Base-by-base conservation (phyloP, 2,329 filamentous ascomycete genomes). In the Ophiocordyceps camponoti-rufipedis region DNA sequence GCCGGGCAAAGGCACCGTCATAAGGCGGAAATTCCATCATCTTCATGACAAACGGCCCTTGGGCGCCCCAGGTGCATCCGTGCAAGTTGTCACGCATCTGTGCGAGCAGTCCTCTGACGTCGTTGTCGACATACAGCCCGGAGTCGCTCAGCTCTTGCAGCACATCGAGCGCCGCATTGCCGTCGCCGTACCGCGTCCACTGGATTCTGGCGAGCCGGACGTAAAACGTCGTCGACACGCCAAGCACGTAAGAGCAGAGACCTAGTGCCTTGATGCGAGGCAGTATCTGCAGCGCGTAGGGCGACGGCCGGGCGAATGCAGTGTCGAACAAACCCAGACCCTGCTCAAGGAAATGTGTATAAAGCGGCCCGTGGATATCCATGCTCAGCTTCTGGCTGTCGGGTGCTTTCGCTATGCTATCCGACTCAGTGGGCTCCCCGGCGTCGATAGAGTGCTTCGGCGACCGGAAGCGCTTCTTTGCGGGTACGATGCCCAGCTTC, bases 221-320 rank as follows among this genome's bases (percentile, higher is more conserved):
- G 65, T 84, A 88, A 40, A 88, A 74, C 0, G 71, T 65, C 0
- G 81, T 82, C 16, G 78, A 78, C 6, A 75, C 79, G 43, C 82
- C 83, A 1, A 89, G 70, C 7, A 85, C 77, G 54, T 81, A 85
- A 0, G 80, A 81, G 1, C 75, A 72, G 1, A 82, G 69, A 2
- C 83, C 82, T 0, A 85, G 67, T 41, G 71, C 67, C 55, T 82
- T 83, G 53, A 87, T 65, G 8, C 73, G 71, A 0, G 82, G 80
- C 1, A 88, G 65, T 28, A 87, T 60, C 41, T 69, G 68, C 41
- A 82, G 68, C 0, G 69, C 66, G 1, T 82, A 65, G 0, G 70
- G 66, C 1, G 82, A 86, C 0, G 74, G 63, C 11, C 65, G 69
- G 10, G 55, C 49, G 48, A 84, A 87, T 1, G 67, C 63, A 2